These are phyloP conservation scores for Brachypodium distachyon DNA, from an alignment of 202 grass and related monocot genomes.

Conservation along the genomic window DNA sequence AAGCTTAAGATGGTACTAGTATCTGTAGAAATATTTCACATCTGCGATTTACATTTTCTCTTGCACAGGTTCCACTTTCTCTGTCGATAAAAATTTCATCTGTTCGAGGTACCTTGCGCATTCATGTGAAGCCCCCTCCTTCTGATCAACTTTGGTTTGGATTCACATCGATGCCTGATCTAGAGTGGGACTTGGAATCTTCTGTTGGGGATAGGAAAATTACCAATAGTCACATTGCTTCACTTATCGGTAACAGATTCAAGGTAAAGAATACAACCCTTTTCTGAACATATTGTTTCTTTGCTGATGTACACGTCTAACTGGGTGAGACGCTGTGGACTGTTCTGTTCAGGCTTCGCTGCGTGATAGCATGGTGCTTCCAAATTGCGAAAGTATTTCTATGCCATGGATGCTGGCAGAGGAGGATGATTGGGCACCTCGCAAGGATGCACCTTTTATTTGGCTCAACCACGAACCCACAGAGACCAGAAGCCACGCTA, in stretches of 20 bases:
- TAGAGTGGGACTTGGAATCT: conserved; percentile 91
- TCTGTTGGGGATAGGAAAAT: conserved; percentile 84
- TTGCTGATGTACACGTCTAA: background rate
- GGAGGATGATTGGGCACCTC: conserved; percentile 77
- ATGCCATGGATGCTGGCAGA: conserved; percentile 83
- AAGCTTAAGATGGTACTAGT: background rate
- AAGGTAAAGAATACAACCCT: conserved; percentile 47
- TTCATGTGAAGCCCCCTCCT: conserved; percentile 85
- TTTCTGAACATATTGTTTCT: background rate
- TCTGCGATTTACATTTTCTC: background rate
- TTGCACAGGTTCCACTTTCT: conserved; percentile 69
- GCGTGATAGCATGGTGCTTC: conserved; percentile 61
- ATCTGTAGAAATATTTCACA: background rate
- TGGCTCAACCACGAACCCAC: conserved; percentile 50
- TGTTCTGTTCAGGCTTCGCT: conserved; percentile 51
- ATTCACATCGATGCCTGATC: conserved; percentile 80
- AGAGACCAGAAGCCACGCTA: conserved; percentile 23
- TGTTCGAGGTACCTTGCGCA: conserved; percentile 53
- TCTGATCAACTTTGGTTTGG: conserved; percentile 95
- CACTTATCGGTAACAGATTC: conserved; percentile 67
- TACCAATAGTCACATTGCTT: conserved; percentile 54
- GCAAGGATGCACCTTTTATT: conserved; percentile 69
- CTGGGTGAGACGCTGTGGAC: background rate
- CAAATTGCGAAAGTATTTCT: conserved; percentile 75
- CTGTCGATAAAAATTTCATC: conserved; percentile 71